Evolutionary conservation across 2,329 filamentous ascomycete genomes (phyloP).

Genomic region (Zymoseptoria brevis): DNA sequence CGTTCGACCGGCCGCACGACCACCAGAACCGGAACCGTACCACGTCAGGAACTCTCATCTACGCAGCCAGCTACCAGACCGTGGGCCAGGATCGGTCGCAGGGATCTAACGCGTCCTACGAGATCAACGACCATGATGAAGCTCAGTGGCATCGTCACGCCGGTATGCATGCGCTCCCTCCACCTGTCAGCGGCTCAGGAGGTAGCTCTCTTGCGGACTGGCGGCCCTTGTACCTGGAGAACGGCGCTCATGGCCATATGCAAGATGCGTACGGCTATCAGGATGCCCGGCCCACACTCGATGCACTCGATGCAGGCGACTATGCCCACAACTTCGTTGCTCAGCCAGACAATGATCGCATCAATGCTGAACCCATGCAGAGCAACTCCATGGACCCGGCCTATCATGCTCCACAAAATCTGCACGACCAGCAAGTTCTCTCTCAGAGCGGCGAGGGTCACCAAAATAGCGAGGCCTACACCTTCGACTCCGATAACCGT

Average conservation of each 20-base stretch:
- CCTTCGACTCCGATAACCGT: background rate
- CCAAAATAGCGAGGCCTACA: background rate
- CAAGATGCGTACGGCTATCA: too few relatives aligned
- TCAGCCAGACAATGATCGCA: too few relatives aligned
- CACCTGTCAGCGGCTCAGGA: background rate
- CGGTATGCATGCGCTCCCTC: background rate
- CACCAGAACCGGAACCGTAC: background rate
- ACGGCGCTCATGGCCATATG: too few relatives aligned
- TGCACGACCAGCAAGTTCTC: background rate
- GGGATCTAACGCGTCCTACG: background rate
- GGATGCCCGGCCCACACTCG: too few relatives aligned
- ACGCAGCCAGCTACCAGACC: background rate
- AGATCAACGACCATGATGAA: background rate
- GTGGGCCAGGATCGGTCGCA: background rate
- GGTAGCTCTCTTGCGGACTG: background rate
- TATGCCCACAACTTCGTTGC: too few relatives aligned
- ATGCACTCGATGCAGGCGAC: too few relatives aligned
- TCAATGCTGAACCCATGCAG: too few relatives aligned
- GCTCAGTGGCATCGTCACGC: background rate
- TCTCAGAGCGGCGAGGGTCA: background rate
- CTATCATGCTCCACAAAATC: too few relatives aligned
- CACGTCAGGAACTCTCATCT: background rate
- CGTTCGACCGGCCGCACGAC: background rate
- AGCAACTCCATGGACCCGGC: too few relatives aligned
- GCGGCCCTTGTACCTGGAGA: too few relatives aligned